These are phyloP conservation scores for Aspergillus caelatus DNA, from an alignment of 2,329 filamentous ascomycete genomes.

Conservation along the genomic window DNA sequence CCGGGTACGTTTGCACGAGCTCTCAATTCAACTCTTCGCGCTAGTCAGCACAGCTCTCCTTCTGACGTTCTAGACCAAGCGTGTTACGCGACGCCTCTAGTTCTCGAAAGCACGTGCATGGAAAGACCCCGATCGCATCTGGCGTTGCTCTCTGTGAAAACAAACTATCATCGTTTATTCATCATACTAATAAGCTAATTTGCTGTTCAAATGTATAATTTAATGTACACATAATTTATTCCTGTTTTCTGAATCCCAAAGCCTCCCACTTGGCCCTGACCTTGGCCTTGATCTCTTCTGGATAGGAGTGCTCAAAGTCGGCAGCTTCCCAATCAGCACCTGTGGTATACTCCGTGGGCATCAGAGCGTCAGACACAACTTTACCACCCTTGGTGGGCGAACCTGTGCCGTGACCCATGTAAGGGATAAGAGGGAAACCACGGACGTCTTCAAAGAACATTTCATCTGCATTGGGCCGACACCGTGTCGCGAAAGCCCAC, in stretches of 20 bases:
- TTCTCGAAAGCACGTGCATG: background rate
- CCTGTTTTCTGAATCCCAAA: slow-evolving; percentile 29
- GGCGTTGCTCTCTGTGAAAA: background rate
- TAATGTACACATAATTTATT: slow-evolving; percentile 7
- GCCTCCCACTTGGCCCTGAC: slow-evolving; percentile 38
- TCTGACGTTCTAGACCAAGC: background rate
- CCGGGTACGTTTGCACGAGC: background rate
- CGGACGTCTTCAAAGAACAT: slow-evolving; percentile 44
- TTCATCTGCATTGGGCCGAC: slow-evolving; percentile 50
- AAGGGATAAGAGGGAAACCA: slow-evolving; percentile 51
- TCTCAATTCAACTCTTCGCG: background rate
- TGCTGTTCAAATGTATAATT: background rate
- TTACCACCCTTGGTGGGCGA: slow-evolving; percentile 44
- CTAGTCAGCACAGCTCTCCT: background rate
- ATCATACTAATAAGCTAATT: no score
- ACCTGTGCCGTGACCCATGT: slow-evolving; percentile 48
- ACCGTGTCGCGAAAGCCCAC: slow-evolving; percentile 54
- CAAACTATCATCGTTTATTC: background rate
- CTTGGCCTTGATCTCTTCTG: slow-evolving; percentile 44
- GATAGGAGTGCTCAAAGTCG: slow-evolving; percentile 39
- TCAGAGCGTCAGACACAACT: slow-evolving; percentile 49
- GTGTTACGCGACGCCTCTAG: background rate
- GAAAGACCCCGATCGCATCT: background rate
- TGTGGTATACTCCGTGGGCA: slow-evolving; percentile 47
- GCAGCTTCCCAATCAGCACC: slow-evolving; percentile 36